Percentiles rank a stretch among this genome's conserved stretches.
phyloP scores from a whole-genome alignment of 1,139 yeast genomes.

The Saccharomyces pastorianus region DNA sequence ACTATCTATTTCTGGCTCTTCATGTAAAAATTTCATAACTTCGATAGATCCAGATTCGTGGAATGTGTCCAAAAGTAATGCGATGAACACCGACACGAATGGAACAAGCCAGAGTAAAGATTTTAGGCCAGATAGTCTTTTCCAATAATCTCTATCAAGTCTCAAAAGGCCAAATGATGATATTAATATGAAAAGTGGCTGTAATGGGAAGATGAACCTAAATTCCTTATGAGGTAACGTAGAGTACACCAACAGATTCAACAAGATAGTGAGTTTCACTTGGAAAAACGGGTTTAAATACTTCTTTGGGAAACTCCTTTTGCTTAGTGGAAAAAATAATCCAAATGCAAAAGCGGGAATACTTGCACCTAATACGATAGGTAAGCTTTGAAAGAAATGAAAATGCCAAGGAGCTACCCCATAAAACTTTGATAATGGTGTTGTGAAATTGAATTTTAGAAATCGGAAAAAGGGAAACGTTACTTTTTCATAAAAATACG shows the following conservation, averaged over 20 bases:
- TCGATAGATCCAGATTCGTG: slow-evolving; percentile 85
- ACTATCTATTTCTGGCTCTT: slow-evolving; percentile 38
- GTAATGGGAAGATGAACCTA: slow-evolving; percentile 78
- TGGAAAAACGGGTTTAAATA: slow-evolving; percentile 14
- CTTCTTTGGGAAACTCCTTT: not conserved
- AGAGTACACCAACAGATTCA: slow-evolving; percentile 52
- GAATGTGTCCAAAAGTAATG: slow-evolving; percentile 29
- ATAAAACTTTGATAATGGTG: slow-evolving; percentile 70
- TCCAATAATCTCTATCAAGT: slow-evolving; percentile 4
- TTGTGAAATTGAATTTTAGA: slow-evolving; percentile 64
- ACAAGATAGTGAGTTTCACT: slow-evolving; percentile 29
- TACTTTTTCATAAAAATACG: slow-evolving; percentile 47
- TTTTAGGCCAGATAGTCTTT: not conserved
- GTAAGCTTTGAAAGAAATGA: slow-evolving; percentile 74
- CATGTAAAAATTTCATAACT: slow-evolving; percentile 48
- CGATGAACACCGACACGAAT: slow-evolving; percentile 36
- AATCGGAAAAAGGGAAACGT: slow-evolving; percentile 65
- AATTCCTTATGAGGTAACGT: slow-evolving; percentile 77
- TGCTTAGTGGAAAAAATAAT: slow-evolving; percentile 12
- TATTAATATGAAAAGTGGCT: slow-evolving; percentile 56
- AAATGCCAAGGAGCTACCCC: slow-evolving; percentile 85
- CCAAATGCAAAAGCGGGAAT: slow-evolving; percentile 54
- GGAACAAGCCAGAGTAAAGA: slow-evolving; percentile 13
- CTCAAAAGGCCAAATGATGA: slow-evolving; percentile 32
- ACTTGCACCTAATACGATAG: slow-evolving; percentile 59